Conservation (phyloP, 371 early-diverging fungal genomes). For the Dentiscutata heterogama region DNA sequence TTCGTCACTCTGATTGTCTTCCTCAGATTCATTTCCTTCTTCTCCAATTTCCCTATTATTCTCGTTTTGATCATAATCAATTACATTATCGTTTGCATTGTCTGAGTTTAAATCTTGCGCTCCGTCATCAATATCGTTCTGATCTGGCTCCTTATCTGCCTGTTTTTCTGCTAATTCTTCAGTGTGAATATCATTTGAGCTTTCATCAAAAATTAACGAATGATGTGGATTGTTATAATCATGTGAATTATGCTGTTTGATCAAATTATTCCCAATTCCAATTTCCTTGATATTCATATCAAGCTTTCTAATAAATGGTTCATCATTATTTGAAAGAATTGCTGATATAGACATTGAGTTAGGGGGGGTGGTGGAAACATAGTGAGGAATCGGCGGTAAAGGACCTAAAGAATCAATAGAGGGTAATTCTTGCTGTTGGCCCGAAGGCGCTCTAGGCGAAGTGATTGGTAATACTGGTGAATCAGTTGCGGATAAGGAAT, state of each 20-base stretch:
- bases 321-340: slow-evolving; percentile 35
- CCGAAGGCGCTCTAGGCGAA: not conserved
- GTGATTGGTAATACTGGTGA: slow-evolving; percentile 17
- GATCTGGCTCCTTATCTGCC: not conserved
- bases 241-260: not conserved
- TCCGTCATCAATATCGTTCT: not conserved
- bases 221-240: slow-evolving; percentile 1
- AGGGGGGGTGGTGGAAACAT: not conserved
- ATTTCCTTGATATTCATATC: slow-evolving; percentile 17
- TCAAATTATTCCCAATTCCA: not conserved
- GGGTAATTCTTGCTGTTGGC: slow-evolving; percentile 24
- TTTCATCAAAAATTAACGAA: not conserved
- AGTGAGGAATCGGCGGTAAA: not conserved
- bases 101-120: not conserved
- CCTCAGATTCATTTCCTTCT: not conserved
- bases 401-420: slow-evolving; percentile 14
- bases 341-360: slow-evolving; percentile 36
- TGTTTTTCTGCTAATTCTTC: too few species aligned
- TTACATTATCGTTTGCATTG: not conserved
- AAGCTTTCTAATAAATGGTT: not conserved
- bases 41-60: not conserved
- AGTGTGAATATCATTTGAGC: not conserved
- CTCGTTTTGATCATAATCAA: not conserved
- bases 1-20: not conserved
- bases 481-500: not conserved